Conservation (phyloP, 2,329 filamentous ascomycete species). For the Niveomyces coronatus region DNA sequence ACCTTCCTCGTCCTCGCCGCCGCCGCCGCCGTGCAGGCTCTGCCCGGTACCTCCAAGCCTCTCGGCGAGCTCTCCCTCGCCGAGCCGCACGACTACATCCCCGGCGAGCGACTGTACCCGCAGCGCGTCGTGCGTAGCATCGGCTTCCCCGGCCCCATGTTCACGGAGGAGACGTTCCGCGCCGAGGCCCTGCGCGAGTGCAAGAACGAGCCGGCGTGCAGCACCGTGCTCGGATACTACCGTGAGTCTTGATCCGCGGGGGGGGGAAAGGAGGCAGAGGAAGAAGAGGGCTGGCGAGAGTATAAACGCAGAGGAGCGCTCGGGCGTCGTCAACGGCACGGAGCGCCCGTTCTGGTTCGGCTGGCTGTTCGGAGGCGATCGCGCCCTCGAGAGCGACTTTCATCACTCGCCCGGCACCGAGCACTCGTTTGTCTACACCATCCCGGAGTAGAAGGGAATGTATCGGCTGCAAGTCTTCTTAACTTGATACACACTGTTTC, state of each 20-base stretch:
- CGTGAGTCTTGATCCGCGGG: neutral
- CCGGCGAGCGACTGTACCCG: constrained; percentile 3
- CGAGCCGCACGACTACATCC: constrained; percentile 3
- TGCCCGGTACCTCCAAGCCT: neutral
- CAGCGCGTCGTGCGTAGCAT: constrained; percentile 1
- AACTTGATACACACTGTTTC: too few species aligned
- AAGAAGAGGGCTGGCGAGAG: neutral
- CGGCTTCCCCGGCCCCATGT: neutral
- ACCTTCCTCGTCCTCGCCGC: neutral
- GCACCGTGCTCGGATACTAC: constrained; percentile 6
- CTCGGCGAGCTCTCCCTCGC: constrained; percentile 6
- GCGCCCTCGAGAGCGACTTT: neutral
- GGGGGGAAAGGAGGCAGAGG: neutral
- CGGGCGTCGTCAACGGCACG: neutral
- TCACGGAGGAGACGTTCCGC: constrained; percentile 4
- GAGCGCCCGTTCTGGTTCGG: neutral
- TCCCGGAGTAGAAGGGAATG: neutral
- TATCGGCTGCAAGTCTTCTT: too few species aligned
- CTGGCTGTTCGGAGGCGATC: constrained; percentile 4
- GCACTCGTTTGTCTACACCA: constrained; percentile 5
- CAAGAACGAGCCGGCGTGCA: constrained; percentile 4
- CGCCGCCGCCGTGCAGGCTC: neutral
- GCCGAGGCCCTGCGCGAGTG: constrained; percentile 5
- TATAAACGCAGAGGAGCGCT: neutral
- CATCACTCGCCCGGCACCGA: neutral